phyloP scores from a whole-genome alignment of 192 early-diverging fungal species.

The Backusella psychrophila region DNA sequence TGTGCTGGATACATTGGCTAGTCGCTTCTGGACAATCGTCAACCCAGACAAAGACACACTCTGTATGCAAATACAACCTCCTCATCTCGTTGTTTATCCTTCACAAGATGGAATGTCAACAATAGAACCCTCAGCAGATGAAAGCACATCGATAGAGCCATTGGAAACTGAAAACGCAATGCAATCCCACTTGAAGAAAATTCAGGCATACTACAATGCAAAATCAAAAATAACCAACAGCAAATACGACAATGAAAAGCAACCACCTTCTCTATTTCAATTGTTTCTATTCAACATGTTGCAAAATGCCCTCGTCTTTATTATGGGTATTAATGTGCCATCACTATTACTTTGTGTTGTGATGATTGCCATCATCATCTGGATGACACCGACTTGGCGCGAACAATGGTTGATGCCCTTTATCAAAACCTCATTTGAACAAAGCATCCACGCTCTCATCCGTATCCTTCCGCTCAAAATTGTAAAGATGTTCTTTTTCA shows the following conservation, averaged over 20 bases:
- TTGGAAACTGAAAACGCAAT: neutral
- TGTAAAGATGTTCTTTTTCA: neutral
- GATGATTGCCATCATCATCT: conserved; percentile 18
- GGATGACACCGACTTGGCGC: conserved; percentile 26
- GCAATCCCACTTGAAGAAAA: neutral
- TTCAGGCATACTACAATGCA: neutral
- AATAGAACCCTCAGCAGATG: neutral
- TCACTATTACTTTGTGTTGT: conserved; percentile 25
- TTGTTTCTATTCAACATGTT: neutral
- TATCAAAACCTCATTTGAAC: neutral
- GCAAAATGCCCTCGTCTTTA: neutral
- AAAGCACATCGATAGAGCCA: neutral
- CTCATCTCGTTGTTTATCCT: neutral
- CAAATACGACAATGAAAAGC: neutral
- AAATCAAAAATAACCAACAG: neutral
- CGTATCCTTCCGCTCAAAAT: neutral
- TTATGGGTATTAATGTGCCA: conserved; percentile 25
- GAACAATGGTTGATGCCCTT: conserved; percentile 21
- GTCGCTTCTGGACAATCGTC: neutral
- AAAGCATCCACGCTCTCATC: neutral
- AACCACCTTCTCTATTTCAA: conserved; percentile 9
- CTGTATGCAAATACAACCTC: neutral
- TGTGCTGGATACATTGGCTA: neutral
- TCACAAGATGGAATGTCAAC: neutral
- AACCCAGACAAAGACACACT: neutral